Evolutionary conservation across 2,329 filamentous ascomycete genomes (phyloP).

Genomic region (Monosporascus sp.): DNA sequence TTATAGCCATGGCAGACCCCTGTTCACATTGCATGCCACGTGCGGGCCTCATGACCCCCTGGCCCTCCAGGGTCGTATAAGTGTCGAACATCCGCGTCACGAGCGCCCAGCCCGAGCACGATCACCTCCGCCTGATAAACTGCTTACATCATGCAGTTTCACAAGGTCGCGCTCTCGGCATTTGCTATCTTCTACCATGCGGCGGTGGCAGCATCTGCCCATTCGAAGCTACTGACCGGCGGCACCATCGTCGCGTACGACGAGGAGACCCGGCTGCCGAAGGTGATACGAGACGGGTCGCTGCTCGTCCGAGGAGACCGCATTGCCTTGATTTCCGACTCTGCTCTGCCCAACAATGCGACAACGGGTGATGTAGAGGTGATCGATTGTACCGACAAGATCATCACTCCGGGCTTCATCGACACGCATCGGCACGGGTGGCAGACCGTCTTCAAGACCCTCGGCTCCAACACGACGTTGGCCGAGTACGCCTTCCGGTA

Average conservation of each 20-base stretch:
- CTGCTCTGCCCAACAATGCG: conserved; percentile 13
- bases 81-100: too few species aligned
- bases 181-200: neutral
- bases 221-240: conserved; percentile 1
- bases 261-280: conserved; percentile 17
- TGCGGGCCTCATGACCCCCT: too few species aligned
- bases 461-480: conserved; percentile 46
- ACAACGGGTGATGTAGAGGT: conserved; percentile 28
- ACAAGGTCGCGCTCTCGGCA: too few species aligned
- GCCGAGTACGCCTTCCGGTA: conserved; percentile 42
- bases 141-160: too few species aligned
- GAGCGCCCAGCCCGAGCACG: too few species aligned
- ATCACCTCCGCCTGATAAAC: too few species aligned
- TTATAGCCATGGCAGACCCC: too few species aligned
- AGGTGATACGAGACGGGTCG: conserved; percentile 24
- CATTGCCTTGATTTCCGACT: conserved; percentile 26
- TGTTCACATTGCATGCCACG: too few species aligned
- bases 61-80: too few species aligned
- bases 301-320: conserved; percentile 29
- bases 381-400: conserved; percentile 45
- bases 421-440: conserved; percentile 52
- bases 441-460: conserved; percentile 50
- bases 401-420: conserved; percentile 50
- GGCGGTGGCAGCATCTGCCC: neutral
- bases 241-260: conserved; percentile 25